Percentiles rank a stretch among this genome's conserved stretches.
phyloP scores from a whole-genome alignment of 257 asterid genomes.

The Primulina eburnea region DNA sequence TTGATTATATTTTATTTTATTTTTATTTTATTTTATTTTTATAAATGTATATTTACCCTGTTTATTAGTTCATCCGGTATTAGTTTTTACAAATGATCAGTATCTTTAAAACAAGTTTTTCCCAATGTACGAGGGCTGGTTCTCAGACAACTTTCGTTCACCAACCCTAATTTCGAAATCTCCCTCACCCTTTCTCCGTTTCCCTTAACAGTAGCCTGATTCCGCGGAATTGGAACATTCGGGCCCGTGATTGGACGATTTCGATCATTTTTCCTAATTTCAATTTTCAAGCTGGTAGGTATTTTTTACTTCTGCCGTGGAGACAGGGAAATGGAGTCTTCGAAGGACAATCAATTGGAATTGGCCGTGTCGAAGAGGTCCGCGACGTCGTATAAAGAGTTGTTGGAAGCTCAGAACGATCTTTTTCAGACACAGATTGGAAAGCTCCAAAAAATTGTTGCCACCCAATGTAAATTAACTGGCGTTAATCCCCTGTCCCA shows the following conservation, averaged over 20 bases:
- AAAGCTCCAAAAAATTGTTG: constrained; percentile 68
- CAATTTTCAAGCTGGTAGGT: constrained; percentile 19
- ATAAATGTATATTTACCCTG: no score
- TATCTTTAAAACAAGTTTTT: no score
- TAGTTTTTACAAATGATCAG: no score
- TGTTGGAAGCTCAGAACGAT: constrained; percentile 62
- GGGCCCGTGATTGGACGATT: neutral
- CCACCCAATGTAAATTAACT: constrained; percentile 78
- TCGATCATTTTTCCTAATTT: constrained; percentile 5
- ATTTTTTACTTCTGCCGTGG: neutral
- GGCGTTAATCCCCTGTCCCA: constrained; percentile 97
- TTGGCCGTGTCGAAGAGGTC: constrained; percentile 37
- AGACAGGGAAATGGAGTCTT: constrained; percentile 41
- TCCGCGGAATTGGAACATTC: neutral
- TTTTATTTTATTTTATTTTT: no score
- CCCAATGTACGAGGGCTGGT: no score
- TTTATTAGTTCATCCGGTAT: no score
- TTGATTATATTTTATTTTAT: no score
- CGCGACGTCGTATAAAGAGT: constrained; percentile 47
- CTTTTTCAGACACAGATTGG: constrained; percentile 65
- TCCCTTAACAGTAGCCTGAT: constrained; percentile 6
- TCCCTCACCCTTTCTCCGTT: neutral
- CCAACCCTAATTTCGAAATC: constrained; percentile 27
- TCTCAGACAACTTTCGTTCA: neutral
- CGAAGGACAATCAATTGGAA: constrained; percentile 43